These are phyloP conservation scores for Komagataea norvegica DNA, from an alignment of 1,139 yeast species.

Conservation along the genomic window DNA sequence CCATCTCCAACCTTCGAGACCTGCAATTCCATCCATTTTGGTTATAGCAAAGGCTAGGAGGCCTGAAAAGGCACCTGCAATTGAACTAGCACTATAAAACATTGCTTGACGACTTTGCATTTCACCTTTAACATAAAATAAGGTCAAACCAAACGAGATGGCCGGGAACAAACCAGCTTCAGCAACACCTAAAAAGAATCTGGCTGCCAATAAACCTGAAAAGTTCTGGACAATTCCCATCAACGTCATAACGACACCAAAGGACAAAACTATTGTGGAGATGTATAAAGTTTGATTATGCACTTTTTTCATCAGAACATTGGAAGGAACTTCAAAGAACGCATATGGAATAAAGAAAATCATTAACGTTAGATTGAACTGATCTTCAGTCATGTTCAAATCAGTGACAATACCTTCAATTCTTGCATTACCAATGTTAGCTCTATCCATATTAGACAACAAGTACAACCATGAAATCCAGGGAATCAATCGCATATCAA, in stretches of 20 bases:
- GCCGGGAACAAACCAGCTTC: slow-evolving; percentile 61
- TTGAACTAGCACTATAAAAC: slow-evolving; percentile 45
- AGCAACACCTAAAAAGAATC: slow-evolving; percentile 50
- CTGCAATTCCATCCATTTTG: slow-evolving; percentile 33
- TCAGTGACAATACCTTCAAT: slow-evolving; percentile 54
- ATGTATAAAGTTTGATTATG: slow-evolving; percentile 42
- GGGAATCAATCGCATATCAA: slow-evolving; percentile 44
- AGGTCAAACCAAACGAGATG: slow-evolving; percentile 36
- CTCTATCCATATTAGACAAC: slow-evolving; percentile 53
- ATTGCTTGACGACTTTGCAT: slow-evolving; percentile 44
- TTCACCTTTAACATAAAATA: slow-evolving; percentile 46
- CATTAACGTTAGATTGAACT: slow-evolving; percentile 51
- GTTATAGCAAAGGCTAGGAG: slow-evolving; percentile 38
- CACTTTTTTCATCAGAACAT: slow-evolving; percentile 34
- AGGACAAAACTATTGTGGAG: slow-evolving; percentile 44
- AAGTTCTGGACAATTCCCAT: slow-evolving; percentile 39
- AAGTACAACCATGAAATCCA: slow-evolving; percentile 47
- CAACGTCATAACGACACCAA: slow-evolving; percentile 48
- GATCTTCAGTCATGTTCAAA: slow-evolving; percentile 40
- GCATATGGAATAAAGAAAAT: slow-evolving; percentile 55
- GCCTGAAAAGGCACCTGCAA: slow-evolving; percentile 51
- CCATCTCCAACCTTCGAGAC: slow-evolving; percentile 52
- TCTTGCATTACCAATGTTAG: slow-evolving; percentile 58
- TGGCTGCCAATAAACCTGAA: slow-evolving; percentile 42
- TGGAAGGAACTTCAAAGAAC: slow-evolving; percentile 51